Base-by-base conservation (phyloP, 345 rosid species). In the Aegle marmelos region DNA sequence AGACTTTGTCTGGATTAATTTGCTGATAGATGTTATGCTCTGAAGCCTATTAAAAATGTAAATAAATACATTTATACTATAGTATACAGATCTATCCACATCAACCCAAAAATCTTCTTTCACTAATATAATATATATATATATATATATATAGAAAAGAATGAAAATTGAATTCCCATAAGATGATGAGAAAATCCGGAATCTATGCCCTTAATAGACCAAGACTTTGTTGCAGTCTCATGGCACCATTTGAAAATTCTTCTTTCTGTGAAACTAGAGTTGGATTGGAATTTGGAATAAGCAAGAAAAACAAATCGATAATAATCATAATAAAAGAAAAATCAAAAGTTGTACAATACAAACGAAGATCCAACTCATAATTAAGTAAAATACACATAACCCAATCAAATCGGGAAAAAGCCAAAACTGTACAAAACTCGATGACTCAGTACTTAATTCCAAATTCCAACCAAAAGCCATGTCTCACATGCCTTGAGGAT, bases 41-140 rank as follows among this genome's bases (percentile, higher is more conserved):
- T 45, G 16, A 2, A 45, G 50, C 11, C 0, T 45, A 45, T 45
- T 45, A 11, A 45, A 41, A 3, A 11, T 0, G 11, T 45, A 45
- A 45, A 45, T 11, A 45, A 45, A 45, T 11, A 0, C 5, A 11
- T 45, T 45, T 45, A 45, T 45, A 45, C 3, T 45, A 45, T 4
- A 45, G 5, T 3, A 11, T 45, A 45, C 16, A 11, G 4, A 17
- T 45, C 17, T 45, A 45, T 0, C 4, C 0, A 45, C 16, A 45
- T 45, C 50, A 45, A 45, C 50, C 10, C 0, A 10, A 41, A 2
- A 10, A 41, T 41, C 16, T 11, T 10, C 17, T 11, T 11, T 45
- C 0, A 0, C 4, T 45, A 45, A 11, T 45, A 45, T 41, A n/a
- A n/a, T 41, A 0, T 2, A 10, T 2, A 9, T 0, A 41, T 0